Percentiles rank a stretch among this genome's conserved stretches.
phyloP scores from a whole-genome alignment of 176 grass and related monocot genomes.

The Cenchrus fungigraminus region DNA sequence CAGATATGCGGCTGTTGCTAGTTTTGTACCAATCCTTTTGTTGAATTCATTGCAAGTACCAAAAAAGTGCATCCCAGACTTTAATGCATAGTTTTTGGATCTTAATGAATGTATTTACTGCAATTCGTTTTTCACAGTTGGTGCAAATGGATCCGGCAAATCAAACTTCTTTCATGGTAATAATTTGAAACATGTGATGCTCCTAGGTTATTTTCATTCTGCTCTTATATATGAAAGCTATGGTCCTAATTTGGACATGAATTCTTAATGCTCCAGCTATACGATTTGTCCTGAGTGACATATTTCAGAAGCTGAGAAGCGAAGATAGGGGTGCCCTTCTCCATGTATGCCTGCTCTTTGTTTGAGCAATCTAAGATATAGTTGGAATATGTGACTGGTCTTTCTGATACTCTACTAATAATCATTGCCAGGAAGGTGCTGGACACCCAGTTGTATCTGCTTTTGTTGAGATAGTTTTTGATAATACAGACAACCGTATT shows the following conservation, averaged over 20 bases:
- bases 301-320: conserved; percentile 80
- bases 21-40: not conserved
- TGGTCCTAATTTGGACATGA: conserved; percentile 12
- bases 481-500: conserved; percentile 94
- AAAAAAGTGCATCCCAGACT: not conserved
- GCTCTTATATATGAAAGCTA: not conserved
- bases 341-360: conserved; percentile 64
- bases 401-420: conserved; percentile 40
- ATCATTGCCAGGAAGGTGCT: conserved; percentile 84
- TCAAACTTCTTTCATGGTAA: conserved; percentile 92
- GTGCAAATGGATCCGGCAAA: conserved; percentile 94
- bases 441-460: conserved; percentile 97
- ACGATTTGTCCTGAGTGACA: conserved; percentile 91
- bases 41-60: not conserved
- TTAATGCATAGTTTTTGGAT: not conserved
- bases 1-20: not conserved
- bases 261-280: conserved; percentile 69
- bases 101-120: not conserved
- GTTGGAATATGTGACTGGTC: conserved; percentile 34
- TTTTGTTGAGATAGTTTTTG: conserved; percentile 99
- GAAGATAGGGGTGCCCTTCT: conserved; percentile 92
- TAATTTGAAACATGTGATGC: conserved; percentile 13
- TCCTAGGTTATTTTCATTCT: conserved; percentile 18
- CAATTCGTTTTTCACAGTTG: conserved; percentile 64
- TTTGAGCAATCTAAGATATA: conserved; percentile 33